phyloP scores from a whole-genome alignment of 192 early-diverging fungal species.

The Podochytrium sp. region DNA sequence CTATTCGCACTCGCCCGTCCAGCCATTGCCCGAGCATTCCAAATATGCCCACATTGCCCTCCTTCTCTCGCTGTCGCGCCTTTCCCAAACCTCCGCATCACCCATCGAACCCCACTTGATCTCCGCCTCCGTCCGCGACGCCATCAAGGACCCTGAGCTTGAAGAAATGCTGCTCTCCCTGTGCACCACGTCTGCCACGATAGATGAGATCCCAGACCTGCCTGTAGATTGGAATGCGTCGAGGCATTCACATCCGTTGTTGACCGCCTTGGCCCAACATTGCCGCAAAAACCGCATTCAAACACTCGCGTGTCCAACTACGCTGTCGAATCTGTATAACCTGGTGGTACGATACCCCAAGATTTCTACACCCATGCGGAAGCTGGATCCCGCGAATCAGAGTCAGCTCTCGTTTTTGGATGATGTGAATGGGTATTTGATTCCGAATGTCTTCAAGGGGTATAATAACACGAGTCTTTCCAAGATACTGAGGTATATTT shows the following conservation, averaged over 20 bases:
- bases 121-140: too few species aligned
- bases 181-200: not conserved
- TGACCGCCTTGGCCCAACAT: not conserved
- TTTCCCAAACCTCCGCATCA: not conserved
- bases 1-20: not conserved
- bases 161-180: too few species aligned
- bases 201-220: not conserved
- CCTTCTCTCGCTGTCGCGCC: not conserved
- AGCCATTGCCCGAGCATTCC: not conserved
- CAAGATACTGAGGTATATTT: not conserved
- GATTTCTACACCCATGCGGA: not conserved
- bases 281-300: not conserved
- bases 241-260: not conserved
- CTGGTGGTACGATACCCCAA: not conserved
- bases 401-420: not conserved
- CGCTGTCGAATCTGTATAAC: conserved; percentile 2
- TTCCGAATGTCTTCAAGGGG: not conserved
- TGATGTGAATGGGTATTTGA: not conserved
- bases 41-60: not conserved
- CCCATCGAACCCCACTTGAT: not conserved
- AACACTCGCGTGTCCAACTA: not conserved
- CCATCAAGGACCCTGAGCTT: too few species aligned
- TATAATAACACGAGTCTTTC: not conserved
- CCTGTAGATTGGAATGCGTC: too few species aligned
- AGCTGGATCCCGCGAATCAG: not conserved